phyloP scores from a whole-genome alignment of 495 filamentous ascomycete species.

The Penicillium cataractarum region DNA sequence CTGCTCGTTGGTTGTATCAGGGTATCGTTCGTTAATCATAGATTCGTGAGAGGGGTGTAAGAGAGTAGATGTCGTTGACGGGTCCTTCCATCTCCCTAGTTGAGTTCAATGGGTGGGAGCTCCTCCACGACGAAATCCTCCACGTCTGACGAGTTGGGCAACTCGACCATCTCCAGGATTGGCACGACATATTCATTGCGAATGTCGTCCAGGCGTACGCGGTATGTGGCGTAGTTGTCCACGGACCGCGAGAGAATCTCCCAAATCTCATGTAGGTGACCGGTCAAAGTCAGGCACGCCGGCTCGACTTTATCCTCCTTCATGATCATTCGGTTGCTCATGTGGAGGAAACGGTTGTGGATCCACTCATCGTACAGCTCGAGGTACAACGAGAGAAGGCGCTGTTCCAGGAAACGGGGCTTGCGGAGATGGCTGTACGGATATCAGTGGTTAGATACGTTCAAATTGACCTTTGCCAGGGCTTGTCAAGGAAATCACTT shows the following conservation, averaged over 20 bases:
- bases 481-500: constrained; percentile 13
- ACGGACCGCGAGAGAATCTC: constrained; percentile 23
- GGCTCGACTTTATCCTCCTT: constrained; percentile 14
- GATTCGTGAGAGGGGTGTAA: neutral
- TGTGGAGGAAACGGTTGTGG: constrained; percentile 28
- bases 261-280: constrained; percentile 25
- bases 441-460: neutral
- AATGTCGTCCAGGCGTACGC: constrained; percentile 16
- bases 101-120: too few species aligned
- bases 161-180: constrained; percentile 14
- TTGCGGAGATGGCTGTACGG: constrained; percentile 26
- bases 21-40: neutral
- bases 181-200: constrained; percentile 23
- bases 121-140: neutral
- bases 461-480: neutral
- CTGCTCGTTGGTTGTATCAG: neutral
- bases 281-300: constrained; percentile 18
- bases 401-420: constrained; percentile 26
- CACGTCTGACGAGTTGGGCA: constrained; percentile 15
- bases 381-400: constrained; percentile 27
- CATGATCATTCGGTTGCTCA: constrained; percentile 23
- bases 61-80: neutral
- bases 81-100: neutral
- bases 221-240: constrained; percentile 24
- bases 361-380: constrained; percentile 36